Base-by-base conservation (phyloP, 2,329 filamentous ascomycete genomes). In the Thielaviopsis punctulata region DNA sequence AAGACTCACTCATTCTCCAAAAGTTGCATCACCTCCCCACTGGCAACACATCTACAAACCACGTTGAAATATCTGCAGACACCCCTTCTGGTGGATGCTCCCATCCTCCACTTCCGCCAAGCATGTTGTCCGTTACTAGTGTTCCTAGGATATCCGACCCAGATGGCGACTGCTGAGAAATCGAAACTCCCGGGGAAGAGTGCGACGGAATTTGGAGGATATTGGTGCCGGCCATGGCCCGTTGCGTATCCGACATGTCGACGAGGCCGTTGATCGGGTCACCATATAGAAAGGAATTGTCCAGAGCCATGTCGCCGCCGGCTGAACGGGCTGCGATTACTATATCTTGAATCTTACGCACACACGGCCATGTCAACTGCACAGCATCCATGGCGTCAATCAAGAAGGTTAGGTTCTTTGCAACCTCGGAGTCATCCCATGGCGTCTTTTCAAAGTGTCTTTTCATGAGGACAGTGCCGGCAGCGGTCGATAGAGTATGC, bases 341-440 rank as follows among this genome's bases (percentile, higher is more conserved):
- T 48, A 55, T 55, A 13, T 68, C 65, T 25, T 62, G 59, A 8
- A 73, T 66, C 56, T 71, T 69, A 23, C 60, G 61, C 27, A 71
- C 65, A 56, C 68, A 72, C 5, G 68, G 67, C 66, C 68, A 73
- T 7, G 69, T 70, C 41, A 70, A 65, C 25, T 77, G 65, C 30
- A 79, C 72, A n/a, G 68, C 65, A 30, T 72, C 65, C 56, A 77
- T 72, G 33, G 71, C 70, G 4, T 74, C 69, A 0, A 69, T 60
- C n/a, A 70, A 65, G 15, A 69, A 65, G 8, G 70, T 69, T 22
- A 81, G 63, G 18, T 72, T 69, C 24, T 64, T 65, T 0, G 74
- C 68, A 24, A 80, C 72, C 48, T 73, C 63, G 0, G 61, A 58
- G 54, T 72, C 68, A 30, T 65, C 64, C 65, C 65, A 68, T 0